Evolutionary conservation across 495 filamentous ascomycete genomes (phyloP), one percentile per base, ranked within the genome.

Genomic region (Aspergillus haitiensis): DNA sequence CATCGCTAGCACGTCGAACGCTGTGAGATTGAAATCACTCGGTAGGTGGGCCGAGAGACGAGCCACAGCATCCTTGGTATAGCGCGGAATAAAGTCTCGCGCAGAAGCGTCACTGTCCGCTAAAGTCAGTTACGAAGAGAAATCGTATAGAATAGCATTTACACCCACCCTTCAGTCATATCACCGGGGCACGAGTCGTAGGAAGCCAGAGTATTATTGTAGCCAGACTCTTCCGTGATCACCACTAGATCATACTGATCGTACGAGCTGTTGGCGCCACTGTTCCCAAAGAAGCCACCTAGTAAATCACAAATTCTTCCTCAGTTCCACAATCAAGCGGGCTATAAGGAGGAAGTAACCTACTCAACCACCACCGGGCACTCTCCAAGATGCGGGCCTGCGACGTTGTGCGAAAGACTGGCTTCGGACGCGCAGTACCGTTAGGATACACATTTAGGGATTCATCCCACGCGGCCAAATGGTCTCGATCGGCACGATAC

Each of bases 1-100:
- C 48, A 84, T 81, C 10, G 76, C 77, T 27, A 86, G 84, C 1
- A 76, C 72, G 58, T 86, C 82, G 10, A 68, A 62, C 8, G 80
- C 42, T 0, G 77, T 81, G 64, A 81, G 79, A 44, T 83, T 76
- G 65, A 84, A 81, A 50, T 74, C 76, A 0, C 33, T 2, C 3
- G 72, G 69, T 8, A 76, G 53, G 56, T 59, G 68, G 7, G 50
- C 4, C 1, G 70, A 68, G 4, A 75, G 61, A 40, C 73, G 70
- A 7, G 51, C 27, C 15, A 62, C 47, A 11, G 70, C 67, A 44
- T 54, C 10, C 18, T 67, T 59, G 13, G 70, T 71, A 64, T 69
- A 68, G n/a, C 52, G 62, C 12, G 60, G 21, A 33, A 71, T 66
- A 57, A 75, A 73, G 1, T 32, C 44, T 27, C 61, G 31, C 11